Evolutionary conservation across 352 stramenopile species (phyloP), one percentile per base, ranked within the genome.

Genomic region (Phytophthora rubi): DNA sequence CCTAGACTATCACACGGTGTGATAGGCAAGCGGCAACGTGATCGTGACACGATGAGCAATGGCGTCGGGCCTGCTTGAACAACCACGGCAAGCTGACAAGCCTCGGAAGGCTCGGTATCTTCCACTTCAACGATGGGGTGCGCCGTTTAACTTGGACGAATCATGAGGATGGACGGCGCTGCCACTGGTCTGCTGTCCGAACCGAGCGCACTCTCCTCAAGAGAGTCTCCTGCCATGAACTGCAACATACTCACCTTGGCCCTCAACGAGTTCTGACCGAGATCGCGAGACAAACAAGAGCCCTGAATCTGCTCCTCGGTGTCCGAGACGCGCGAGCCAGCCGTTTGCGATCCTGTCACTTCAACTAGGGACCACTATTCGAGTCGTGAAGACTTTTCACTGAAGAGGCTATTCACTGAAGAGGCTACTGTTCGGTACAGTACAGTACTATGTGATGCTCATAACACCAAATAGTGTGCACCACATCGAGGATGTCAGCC

Each of bases 321-420:
- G 59, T 44, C 59, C 48, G 59, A 49, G 26, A 54, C 16, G 30
- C 49, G 33, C 59, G 42, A 12, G 88, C 87, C 13, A 80, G 75
- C 55, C 92, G 77, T 63, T 89, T 82, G 66, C 87, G 87, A 73
- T 94, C 81, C 62, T 84, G 68, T 2, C 54, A 58, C 55, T 76
- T 68, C 61, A 68, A 68, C 42, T 6, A 10, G 15, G 42, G 42
- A 9, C 42, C 16, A 48, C 42, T 48, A 48, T 10, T 48, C 42
- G 6, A 42, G 35, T 4, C 28, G 26, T 30, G 26, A 30, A 30
- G 26, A 12, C 9, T 39, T 12, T 21, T 21, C 9, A 39, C 23
- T 28, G 23, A 28, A n/a, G n/a, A n/a, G 1, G 23, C 23, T 26
- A 26, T 26, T 26, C 9, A 42, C 26, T 28, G 26, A 28, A 42